A percentile compares a stretch with the other conserved stretches of the same genome.
These are phyloP conservation scores for Kregervanrija fluxuum DNA, from an alignment of 805 yeast genomes.

Conservation along the genomic window DNA sequence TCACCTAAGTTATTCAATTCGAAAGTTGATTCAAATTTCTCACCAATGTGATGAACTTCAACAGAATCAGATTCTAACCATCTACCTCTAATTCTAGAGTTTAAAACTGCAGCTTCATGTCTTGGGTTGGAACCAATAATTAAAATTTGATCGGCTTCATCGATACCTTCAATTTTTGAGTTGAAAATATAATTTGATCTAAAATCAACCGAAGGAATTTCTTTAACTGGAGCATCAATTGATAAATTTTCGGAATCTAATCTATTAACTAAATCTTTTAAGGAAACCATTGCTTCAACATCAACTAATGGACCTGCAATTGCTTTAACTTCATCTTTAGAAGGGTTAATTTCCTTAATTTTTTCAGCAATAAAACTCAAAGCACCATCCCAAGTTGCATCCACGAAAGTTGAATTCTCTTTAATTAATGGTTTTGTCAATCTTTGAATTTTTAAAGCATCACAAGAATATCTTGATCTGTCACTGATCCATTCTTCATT, in stretches of 20 bases:
- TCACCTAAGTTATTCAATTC: slow-evolving; percentile 57
- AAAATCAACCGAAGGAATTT: slow-evolving; percentile 60
- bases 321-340: slow-evolving; percentile 69
- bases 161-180: slow-evolving; percentile 71
- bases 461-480: slow-evolving; percentile 79
- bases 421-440: slow-evolving; percentile 74
- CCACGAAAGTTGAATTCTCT: slow-evolving; percentile 59
- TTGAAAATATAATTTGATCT: slow-evolving; percentile 78
- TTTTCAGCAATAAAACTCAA: slow-evolving; percentile 62
- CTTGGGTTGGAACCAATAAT: slow-evolving; percentile 84
- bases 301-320: slow-evolving; percentile 77
- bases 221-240: slow-evolving; percentile 57
- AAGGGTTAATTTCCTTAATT: slow-evolving; percentile 45
- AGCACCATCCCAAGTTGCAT: slow-evolving; percentile 86
- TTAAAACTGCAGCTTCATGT: slow-evolving; percentile 83
- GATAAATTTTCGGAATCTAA: slow-evolving; percentile 78
- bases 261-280: slow-evolving; percentile 70
- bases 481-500: slow-evolving; percentile 92
- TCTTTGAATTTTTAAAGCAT: slow-evolving; percentile 81
- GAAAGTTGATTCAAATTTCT: slow-evolving; percentile 71
- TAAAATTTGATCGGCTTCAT: slow-evolving; percentile 74
- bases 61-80: slow-evolving; percentile 61
- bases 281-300: slow-evolving; percentile 74
- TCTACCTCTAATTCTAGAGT: slow-evolving; percentile 73
- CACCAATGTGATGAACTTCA: slow-evolving; percentile 69